Evolutionary conservation across 106 monocot species (phyloP).

Genomic region (Cymbidium sinense): DNA sequence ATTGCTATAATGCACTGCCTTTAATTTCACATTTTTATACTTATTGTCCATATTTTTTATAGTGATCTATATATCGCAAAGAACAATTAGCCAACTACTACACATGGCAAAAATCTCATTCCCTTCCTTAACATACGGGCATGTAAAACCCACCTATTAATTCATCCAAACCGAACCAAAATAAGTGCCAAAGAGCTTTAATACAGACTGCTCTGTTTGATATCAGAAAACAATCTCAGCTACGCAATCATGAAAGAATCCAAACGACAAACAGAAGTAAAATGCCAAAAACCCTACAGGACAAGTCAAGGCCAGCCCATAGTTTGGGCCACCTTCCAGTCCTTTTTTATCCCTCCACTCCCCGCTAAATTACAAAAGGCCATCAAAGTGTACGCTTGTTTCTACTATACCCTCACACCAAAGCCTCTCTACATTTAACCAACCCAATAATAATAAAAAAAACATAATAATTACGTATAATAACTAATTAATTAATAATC

Average conservation of each 20-base stretch:
- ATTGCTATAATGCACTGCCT: too few species aligned
- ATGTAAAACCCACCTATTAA: too few species aligned
- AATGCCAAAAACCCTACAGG: background rate
- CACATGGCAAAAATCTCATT: too few species aligned
- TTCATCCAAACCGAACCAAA: too few species aligned
- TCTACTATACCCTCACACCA: background rate
- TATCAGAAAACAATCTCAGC: background rate
- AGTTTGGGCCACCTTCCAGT: background rate
- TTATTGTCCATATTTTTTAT: too few species aligned
- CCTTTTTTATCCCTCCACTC: background rate
- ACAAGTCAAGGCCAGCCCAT: conserved; percentile 1
- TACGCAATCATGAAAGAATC: conserved; percentile 2
- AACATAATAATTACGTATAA: background rate
- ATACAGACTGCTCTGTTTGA: background rate
- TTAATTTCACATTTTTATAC: too few species aligned
- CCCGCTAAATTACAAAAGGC: background rate
- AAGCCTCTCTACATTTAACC: too few species aligned
- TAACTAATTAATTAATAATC: background rate
- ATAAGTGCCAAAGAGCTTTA: too few species aligned
- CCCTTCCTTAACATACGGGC: too few species aligned
- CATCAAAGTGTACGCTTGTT: background rate
- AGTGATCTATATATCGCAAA: too few species aligned
- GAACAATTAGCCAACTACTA: too few species aligned
- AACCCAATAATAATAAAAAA: too few species aligned
- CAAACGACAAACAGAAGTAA: background rate